Conservation (phyloP, 805 yeast genomes). For the Candida oleophila region DNA sequence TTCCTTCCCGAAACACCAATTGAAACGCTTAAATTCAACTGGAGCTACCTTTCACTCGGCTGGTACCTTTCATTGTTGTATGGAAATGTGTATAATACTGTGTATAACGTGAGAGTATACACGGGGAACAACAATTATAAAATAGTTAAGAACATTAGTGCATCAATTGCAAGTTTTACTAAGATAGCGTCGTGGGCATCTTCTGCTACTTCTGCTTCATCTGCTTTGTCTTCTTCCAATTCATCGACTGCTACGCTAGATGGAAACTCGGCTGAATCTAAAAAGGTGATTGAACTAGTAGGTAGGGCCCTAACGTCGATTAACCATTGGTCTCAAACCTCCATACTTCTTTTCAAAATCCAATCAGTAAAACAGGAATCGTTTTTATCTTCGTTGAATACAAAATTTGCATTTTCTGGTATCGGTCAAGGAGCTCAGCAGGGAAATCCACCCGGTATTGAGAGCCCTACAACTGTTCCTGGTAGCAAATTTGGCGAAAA, state of each 20-base stretch:
- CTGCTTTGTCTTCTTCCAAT: constrained; percentile 22
- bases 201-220: constrained; percentile 4
- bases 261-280: constrained; percentile 10
- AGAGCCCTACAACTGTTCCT: constrained; percentile 16
- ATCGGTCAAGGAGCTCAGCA: not conserved
- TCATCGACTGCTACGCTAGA: constrained; percentile 8
- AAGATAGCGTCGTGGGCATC: constrained; percentile 1
- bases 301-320: constrained; percentile 30
- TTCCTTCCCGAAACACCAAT: constrained; percentile 44
- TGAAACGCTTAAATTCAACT: constrained; percentile 49
- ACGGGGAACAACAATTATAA: constrained; percentile 23
- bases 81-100: constrained; percentile 49
- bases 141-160: constrained; percentile 39
- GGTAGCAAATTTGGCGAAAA: constrained; percentile 36
- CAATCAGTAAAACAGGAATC: constrained; percentile 21
- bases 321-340: constrained; percentile 55
- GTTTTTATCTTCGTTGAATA: constrained; percentile 8
- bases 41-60: constrained; percentile 66
- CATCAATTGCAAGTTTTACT: constrained; percentile 24
- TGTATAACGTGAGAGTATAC: constrained; percentile 17
- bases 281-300: constrained; percentile 18
- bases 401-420: constrained; percentile 1
- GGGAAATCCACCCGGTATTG: not conserved
- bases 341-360: constrained; percentile 50
- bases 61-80: constrained; percentile 74